A percentile compares a stretch with the other conserved stretches of the same genome.
Evolutionary conservation across 2,329 filamentous ascomycete genomes (phyloP).

Genomic region (Aspergillus novofumigatus): DNA sequence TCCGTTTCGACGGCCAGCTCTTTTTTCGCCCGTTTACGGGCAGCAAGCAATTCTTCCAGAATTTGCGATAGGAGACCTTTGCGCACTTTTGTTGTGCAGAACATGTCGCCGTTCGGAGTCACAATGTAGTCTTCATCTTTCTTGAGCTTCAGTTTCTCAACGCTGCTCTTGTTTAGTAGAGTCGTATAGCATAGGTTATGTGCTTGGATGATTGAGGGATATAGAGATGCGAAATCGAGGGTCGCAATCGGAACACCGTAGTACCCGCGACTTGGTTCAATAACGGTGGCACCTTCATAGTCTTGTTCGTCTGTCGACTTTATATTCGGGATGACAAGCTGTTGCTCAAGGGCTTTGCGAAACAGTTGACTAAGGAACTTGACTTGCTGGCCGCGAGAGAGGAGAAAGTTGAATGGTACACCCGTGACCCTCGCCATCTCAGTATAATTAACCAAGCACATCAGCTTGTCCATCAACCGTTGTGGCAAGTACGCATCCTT

Average conservation of each 20-base stretch:
- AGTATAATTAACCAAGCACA: conserved; percentile 97
- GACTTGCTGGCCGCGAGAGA: conserved; percentile 90
- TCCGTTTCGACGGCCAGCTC: conserved; percentile 87
- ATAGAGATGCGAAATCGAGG: conserved; percentile 96
- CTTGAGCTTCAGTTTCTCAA: conserved; percentile 71
- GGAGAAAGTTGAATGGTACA: conserved; percentile 91
- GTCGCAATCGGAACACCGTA: conserved; percentile 95
- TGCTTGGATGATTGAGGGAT: conserved; percentile 97
- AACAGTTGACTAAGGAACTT: conserved; percentile 98
- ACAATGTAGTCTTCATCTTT: conserved; percentile 96
- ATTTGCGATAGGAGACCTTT: conserved; percentile 94
- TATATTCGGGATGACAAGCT: conserved; percentile 88
- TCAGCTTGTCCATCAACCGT: conserved; percentile 92
- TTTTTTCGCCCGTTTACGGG: conserved; percentile 90
- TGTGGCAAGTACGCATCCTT: conserved; percentile 97
- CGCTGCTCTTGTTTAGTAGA: conserved; percentile 69
- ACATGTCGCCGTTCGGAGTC: conserved; percentile 90
- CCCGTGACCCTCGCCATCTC: conserved; percentile 99
- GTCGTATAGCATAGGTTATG: conserved; percentile 99
- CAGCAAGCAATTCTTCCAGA: conserved; percentile 85
- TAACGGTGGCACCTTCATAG: conserved; percentile 96
- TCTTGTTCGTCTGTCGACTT: conserved; percentile 74
- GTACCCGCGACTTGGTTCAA: conserved; percentile 88
- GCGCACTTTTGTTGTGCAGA: conserved; percentile 79
- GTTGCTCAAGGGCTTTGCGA: conserved; percentile 87